Base-by-base conservation (phyloP, 225 moss, liverwort and hornwort genomes). In the Polytrichum commune region DNA sequence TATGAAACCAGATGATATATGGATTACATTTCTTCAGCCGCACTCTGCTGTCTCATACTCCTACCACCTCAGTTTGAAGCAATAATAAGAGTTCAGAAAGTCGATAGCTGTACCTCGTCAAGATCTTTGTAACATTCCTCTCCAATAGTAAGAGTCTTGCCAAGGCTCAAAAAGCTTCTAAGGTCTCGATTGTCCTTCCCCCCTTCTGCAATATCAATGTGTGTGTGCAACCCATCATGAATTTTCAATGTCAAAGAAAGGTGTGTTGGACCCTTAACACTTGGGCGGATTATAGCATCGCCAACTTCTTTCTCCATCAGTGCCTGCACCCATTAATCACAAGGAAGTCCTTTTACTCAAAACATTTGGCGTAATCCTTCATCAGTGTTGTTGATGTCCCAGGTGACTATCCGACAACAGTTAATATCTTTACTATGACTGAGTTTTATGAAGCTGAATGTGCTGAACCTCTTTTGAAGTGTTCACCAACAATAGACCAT, bases 241-340 rank as follows among this genome's bases (percentile, higher is more conserved):
- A 98, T 89, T 75, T 98, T 98, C 73, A 98, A 70, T 1, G 95
- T 98, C 95, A 98, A 92, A n/a, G 98, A 95, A 72, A 98, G 75
- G 67, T 98, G 95, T 28, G 93, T 91, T 64, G 98, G 98, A 69
- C 98, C 98, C 80, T 90, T 91, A 75, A 93, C 95, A 76, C 98
- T 98, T 46, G 98, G 98, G 74, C 95, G 90, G 73, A 95, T 91
- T 38, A 91, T 72, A 18, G 95, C 84, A 70, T 95, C 98, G 64
- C 98, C 98, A 7, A 93, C 82, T 73, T 98, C 98, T 79, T 93
- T 95, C 53, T 90, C 93, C 29, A 78, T 80, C 62, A 98, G 91
- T 55, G 83, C 92, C 97, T 98, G 90, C 69, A 77, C 29, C 74
- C 73, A 28, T 46, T 46, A 46, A 69, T 29, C 38, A 69, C 19